A percentile compares a stretch with the other conserved stretches of the same genome.
Conservation (phyloP, 306 rosid species). For the Vicia villosa region DNA sequence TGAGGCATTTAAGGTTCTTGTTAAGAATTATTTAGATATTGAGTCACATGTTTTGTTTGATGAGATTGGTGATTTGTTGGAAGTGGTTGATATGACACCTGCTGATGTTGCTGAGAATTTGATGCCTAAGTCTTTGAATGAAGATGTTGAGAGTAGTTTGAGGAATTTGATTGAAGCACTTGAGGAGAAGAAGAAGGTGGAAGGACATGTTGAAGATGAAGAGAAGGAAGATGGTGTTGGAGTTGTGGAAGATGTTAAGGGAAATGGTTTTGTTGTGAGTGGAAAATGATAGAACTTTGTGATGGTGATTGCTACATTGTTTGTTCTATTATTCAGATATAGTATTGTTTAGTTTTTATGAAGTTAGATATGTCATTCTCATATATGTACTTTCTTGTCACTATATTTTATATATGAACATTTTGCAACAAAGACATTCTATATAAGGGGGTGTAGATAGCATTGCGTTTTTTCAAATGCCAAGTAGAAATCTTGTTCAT, state of each 20-base stretch:
- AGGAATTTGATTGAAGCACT: slow-evolving; percentile 36
- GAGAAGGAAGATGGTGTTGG: slow-evolving; percentile 23
- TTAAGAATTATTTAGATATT: slow-evolving; percentile 38
- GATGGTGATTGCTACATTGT: slow-evolving; percentile 29
- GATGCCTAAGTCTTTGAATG: slow-evolving; percentile 37
- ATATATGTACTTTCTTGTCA: no score
- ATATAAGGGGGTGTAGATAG: no score
- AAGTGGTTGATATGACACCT: slow-evolving; percentile 29
- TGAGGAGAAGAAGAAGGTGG: slow-evolving; percentile 32
- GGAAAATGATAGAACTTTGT: not conserved
- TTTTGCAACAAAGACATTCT: no score
- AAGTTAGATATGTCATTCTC: no score
- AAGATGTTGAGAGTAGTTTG: slow-evolving; percentile 36
- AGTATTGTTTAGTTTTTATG: no score
- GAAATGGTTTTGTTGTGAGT: slow-evolving; percentile 33
- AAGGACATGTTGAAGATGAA: not conserved
- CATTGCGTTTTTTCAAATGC: no score
- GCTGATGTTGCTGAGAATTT: slow-evolving; percentile 51
- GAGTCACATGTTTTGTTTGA: slow-evolving; percentile 28
- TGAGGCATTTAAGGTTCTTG: slow-evolving; percentile 45
- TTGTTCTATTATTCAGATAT: slow-evolving; percentile 15
- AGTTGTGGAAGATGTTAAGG: slow-evolving; percentile 37
- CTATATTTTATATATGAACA: no score
- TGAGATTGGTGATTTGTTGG: slow-evolving; percentile 26
- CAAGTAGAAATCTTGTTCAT: no score